These are phyloP conservation scores for Tagetes erecta DNA, from an alignment of 129 eudicot species.

Conservation along the genomic window DNA sequence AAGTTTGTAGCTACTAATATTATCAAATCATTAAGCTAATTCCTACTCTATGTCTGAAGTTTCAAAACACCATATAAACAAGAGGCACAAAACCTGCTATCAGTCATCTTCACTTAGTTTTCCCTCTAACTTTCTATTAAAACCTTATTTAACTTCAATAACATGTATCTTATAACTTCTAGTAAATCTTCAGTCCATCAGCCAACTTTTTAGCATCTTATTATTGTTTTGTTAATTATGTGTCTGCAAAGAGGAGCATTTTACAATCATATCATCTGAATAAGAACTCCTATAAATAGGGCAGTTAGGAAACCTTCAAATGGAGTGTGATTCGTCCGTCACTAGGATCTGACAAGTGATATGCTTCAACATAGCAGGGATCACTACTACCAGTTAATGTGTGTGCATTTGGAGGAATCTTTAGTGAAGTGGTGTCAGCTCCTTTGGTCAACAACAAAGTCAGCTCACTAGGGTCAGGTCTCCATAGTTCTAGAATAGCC, in stretches of 20 bases:
- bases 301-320: conserved; percentile 62
- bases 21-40: not conserved
- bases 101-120: not conserved
- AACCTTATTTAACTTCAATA: conserved; percentile 12
- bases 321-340: conserved; percentile 94
- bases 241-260: conserved; percentile 1
- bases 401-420: conserved; percentile 76
- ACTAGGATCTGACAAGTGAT: conserved; percentile 89
- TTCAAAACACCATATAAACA: conserved; percentile 6
- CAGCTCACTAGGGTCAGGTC: conserved; percentile 90
- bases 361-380: conserved; percentile 97
- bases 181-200: conserved; percentile 12
- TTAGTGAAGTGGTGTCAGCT: conserved; percentile 62
- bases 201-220: conserved; percentile 14
- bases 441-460: conserved; percentile 70
- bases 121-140: not conserved
- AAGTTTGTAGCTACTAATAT: conserved; percentile 4
- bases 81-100: not conserved
- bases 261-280: not conserved
- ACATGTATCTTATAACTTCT: not conserved
- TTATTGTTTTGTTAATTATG: not conserved
- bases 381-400: conserved; percentile 91
- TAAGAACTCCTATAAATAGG: not conserved
- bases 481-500: conserved; percentile 94
- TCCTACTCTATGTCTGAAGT: not conserved